Conservation (phyloP, 2,329 filamentous ascomycete species). For the Pseudogymnoascus sp. region DNA sequence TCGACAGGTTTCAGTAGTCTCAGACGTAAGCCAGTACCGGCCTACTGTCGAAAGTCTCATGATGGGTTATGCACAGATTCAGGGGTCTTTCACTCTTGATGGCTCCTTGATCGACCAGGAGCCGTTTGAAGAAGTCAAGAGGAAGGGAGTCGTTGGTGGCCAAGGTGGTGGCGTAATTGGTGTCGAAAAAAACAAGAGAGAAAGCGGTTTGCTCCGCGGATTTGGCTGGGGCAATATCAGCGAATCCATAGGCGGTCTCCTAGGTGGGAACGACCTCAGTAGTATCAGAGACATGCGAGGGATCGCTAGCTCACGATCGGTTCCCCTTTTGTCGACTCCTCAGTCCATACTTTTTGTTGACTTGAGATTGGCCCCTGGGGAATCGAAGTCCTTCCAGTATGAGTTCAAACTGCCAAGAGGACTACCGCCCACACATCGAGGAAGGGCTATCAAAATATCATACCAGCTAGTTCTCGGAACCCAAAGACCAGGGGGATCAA, state of each 20-base stretch:
- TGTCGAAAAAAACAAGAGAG: slow-evolving; percentile 61
- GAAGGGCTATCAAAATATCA: slow-evolving; percentile 86
- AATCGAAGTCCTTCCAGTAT: slow-evolving; percentile 82
- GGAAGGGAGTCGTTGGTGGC: slow-evolving; percentile 81
- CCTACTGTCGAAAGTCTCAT: slow-evolving; percentile 68
- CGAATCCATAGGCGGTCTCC: slow-evolving; percentile 75
- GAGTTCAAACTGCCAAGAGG: slow-evolving; percentile 78
- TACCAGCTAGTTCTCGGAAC: slow-evolving; percentile 90
- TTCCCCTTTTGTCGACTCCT: slow-evolving; percentile 87
- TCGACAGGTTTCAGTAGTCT: slow-evolving; percentile 37
- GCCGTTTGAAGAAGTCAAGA: slow-evolving; percentile 91
- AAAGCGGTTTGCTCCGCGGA: slow-evolving; percentile 70
- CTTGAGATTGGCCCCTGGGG: slow-evolving; percentile 74
- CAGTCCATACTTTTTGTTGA: slow-evolving; percentile 96
- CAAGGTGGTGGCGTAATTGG: slow-evolving; percentile 83
- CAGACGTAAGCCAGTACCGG: slow-evolving; percentile 34
- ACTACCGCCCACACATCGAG: slow-evolving; percentile 82
- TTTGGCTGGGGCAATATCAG: slow-evolving; percentile 85
- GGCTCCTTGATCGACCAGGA: slow-evolving; percentile 82
- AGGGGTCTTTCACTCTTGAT: slow-evolving; percentile 85
- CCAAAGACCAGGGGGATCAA: slow-evolving; percentile 69
- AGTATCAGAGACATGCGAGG: slow-evolving; percentile 94
- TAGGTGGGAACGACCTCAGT: slow-evolving; percentile 81
- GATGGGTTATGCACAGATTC: slow-evolving; percentile 96
- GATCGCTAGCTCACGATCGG: slow-evolving; percentile 72